These are phyloP conservation scores for Yarrowia keelungensis DNA, from an alignment of 805 yeast species.

Conservation along the genomic window DNA sequence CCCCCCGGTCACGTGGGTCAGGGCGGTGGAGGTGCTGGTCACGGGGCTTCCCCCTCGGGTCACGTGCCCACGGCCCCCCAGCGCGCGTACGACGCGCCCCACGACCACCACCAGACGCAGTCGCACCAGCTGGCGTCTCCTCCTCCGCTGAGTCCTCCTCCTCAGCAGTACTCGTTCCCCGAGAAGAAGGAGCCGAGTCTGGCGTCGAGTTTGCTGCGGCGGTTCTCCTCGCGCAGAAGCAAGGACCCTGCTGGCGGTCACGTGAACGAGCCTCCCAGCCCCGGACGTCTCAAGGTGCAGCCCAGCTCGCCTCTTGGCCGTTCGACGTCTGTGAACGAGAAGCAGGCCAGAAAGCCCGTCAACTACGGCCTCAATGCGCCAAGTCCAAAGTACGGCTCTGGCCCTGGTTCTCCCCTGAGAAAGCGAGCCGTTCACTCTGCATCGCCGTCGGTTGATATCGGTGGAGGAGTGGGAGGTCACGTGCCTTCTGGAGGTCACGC, in stretches of 20 bases:
- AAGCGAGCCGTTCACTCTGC: constrained; percentile 35
- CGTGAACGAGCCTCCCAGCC: constrained; percentile 9
- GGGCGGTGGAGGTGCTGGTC: too few relatives aligned
- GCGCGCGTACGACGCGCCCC: constrained; percentile 27
- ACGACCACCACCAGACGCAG: constrained; percentile 1
- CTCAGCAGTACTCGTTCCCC: constrained; percentile 35
- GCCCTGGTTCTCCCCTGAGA: constrained; percentile 14
- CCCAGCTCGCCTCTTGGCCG: constrained; percentile 39
- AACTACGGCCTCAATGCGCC: constrained; percentile 19
- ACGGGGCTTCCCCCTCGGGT: too few relatives aligned
- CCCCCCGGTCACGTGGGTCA: neutral
- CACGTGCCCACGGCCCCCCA: constrained; percentile 3
- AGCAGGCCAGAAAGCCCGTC: constrained; percentile 44
- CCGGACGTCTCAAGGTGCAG: constrained; percentile 25
- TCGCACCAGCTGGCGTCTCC: constrained; percentile 15
- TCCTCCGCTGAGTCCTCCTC: constrained; percentile 27
- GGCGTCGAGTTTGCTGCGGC: constrained; percentile 43
- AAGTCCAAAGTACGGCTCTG: neutral
- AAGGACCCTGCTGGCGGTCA: constrained; percentile 1
- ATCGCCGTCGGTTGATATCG: constrained; percentile 30
- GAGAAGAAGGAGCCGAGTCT: constrained; percentile 39
- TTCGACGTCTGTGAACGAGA: constrained; percentile 42
- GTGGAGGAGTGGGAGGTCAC: neutral
- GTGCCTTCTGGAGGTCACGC: too few relatives aligned
- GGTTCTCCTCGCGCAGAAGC: constrained; percentile 42